These are phyloP conservation scores for Sclerotinia borealis DNA, from an alignment of 2,329 filamentous ascomycete genomes.

Conservation along the genomic window DNA sequence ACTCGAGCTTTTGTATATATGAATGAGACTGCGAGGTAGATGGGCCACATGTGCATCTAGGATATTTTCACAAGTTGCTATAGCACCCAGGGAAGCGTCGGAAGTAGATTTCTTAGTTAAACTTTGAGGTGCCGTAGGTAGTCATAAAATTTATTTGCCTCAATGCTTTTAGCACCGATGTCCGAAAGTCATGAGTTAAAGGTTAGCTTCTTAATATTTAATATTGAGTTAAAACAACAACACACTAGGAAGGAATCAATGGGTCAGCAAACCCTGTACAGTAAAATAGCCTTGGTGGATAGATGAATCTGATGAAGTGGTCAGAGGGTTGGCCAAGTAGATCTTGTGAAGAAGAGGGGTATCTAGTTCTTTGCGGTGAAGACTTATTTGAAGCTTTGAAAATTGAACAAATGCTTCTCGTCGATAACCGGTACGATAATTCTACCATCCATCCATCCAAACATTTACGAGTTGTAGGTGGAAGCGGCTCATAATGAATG, in stretches of 20 bases:
- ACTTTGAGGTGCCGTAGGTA: too few species aligned
- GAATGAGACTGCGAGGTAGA: neutral
- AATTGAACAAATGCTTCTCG: neutral
- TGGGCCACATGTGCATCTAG: neutral
- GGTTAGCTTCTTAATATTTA: too few species aligned
- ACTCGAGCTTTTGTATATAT: neutral
- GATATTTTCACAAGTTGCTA: neutral
- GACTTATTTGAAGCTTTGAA: neutral
- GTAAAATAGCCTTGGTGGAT: too few species aligned
- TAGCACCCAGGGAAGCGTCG: too few species aligned
- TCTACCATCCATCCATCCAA: neutral
- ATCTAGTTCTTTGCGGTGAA: conserved; percentile 3
- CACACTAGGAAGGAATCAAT: too few species aligned
- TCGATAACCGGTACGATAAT: neutral
- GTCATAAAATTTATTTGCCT: too few species aligned
- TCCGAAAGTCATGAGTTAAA: too few species aligned
- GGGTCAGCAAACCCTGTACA: too few species aligned
- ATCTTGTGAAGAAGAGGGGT: neutral
- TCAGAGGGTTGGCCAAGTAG: neutral
- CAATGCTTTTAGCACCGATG: too few species aligned
- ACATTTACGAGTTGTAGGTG: neutral
- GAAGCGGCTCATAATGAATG: too few species aligned
- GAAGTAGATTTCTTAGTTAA: too few species aligned
- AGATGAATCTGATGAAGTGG: neutral
- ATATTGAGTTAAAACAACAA: too few species aligned